A percentile compares a stretch with the other conserved stretches of the same genome.
phyloP scores from a whole-genome alignment of 106 monocot species.

The Allium sativum region DNA sequence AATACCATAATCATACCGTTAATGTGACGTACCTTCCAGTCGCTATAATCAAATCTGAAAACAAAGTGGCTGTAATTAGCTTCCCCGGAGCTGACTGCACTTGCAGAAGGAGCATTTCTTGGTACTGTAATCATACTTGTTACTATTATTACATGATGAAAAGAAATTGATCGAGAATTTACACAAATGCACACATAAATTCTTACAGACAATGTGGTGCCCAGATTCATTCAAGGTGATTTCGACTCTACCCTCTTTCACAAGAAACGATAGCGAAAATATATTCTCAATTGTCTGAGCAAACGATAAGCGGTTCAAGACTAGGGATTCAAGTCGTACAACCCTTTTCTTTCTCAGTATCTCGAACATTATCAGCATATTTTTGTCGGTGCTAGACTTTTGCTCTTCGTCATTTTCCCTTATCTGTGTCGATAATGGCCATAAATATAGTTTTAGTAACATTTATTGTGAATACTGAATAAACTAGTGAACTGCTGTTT shows the following conservation, averaged over 20 bases:
- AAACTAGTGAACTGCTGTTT: too few species aligned
- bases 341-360: slow-evolving; percentile 35
- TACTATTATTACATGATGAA: not conserved
- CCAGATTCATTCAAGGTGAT: slow-evolving; percentile 36
- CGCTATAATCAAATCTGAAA: slow-evolving; percentile 62
- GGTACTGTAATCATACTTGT: slow-evolving; percentile 23
- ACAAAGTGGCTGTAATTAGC: slow-evolving; percentile 56
- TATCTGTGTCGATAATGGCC: not conserved
- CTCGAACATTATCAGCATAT: slow-evolving; percentile 57
- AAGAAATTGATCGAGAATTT: too few species aligned
- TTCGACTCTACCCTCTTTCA: slow-evolving; percentile 69
- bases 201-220: slow-evolving; percentile 51
- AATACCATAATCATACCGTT: too few species aligned
- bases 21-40: slow-evolving; percentile 49
- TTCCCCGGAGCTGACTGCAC: slow-evolving; percentile 34
- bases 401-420: slow-evolving; percentile 11
- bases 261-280: slow-evolving; percentile 75
- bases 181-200: not conserved
- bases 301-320: slow-evolving; percentile 58
- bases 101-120: slow-evolving; percentile 51
- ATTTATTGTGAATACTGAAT: too few species aligned
- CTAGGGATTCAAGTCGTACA: slow-evolving; percentile 47
- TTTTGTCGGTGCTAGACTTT: slow-evolving; percentile 64
- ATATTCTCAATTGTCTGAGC: slow-evolving; percentile 79
- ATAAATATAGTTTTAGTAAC: too few species aligned